A percentile compares a stretch with the other conserved stretches of the same genome.
These are phyloP conservation scores for Lactarius akahatsu DNA, from an alignment of 768 basidiomycete genomes.

Conservation along the genomic window DNA sequence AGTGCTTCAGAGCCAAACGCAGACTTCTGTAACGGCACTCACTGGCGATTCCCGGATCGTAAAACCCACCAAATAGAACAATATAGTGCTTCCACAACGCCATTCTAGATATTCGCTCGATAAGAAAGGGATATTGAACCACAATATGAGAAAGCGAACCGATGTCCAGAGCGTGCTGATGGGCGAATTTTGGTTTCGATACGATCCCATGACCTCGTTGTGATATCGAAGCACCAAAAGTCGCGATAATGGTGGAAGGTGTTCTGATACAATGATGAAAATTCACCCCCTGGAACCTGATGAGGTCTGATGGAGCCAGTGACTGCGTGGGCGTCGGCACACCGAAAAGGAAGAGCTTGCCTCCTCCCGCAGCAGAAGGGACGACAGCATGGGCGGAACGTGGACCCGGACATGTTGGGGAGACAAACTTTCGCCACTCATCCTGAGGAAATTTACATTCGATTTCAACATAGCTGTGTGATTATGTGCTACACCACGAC, in stretches of 20 bases:
- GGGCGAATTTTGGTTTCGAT: constrained; percentile 85
- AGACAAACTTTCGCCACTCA: constrained; percentile 87
- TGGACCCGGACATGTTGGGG: constrained; percentile 82
- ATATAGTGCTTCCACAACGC: constrained; percentile 86
- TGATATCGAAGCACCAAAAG: constrained; percentile 84
- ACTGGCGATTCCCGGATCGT: constrained; percentile 85
- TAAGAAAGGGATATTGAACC: not conserved
- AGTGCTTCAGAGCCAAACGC: not conserved
- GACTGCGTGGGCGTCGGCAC: constrained; percentile 13
- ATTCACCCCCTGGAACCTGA: constrained; percentile 66
- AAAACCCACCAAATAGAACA: constrained; percentile 87
- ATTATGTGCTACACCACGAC: constrained; percentile 11
- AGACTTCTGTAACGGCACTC: constrained; percentile 30
- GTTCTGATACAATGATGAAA: constrained; percentile 78
- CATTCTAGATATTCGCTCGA: constrained; percentile 53
- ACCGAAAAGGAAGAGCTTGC: constrained; percentile 85
- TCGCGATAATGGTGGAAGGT: constrained; percentile 88
- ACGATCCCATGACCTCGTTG: constrained; percentile 79
- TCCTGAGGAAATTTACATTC: constrained; percentile 44
- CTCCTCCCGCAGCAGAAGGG: constrained; percentile 72
- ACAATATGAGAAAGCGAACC: constrained; percentile 44
- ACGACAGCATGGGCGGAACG: constrained; percentile 85
- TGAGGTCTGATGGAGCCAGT: not conserved
- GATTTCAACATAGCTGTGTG: not conserved
- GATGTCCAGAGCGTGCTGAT: constrained; percentile 78